phyloP scores from a whole-genome alignment of 2,329 filamentous ascomycete genomes.

The Talaromyces albobiverticillius region DNA sequence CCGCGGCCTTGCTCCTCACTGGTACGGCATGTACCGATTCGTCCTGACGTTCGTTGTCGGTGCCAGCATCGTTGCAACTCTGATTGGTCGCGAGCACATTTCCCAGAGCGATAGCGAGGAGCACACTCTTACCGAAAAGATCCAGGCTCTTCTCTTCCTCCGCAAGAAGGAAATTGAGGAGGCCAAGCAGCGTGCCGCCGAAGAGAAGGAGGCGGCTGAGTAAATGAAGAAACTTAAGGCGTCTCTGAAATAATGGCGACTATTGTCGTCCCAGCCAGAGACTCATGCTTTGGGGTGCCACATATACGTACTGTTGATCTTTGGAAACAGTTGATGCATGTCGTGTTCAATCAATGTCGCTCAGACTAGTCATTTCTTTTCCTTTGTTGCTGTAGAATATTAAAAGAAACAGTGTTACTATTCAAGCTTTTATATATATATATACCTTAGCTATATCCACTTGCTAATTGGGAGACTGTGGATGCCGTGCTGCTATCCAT shows the following conservation, averaged over 20 bases:
- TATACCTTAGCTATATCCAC: too few species aligned
- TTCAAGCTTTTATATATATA: background rate
- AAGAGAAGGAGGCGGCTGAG: constrained; percentile 28
- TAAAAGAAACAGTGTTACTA: background rate
- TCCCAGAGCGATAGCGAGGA: constrained; percentile 35
- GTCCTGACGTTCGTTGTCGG: constrained; percentile 89
- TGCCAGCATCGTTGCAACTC: constrained; percentile 71
- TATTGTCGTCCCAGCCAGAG: background rate
- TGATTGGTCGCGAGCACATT: constrained; percentile 80
- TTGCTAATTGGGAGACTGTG: too few species aligned
- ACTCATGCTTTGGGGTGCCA: background rate
- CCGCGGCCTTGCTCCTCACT: constrained; percentile 74
- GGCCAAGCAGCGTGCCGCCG: constrained; percentile 35
- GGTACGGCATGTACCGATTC: constrained; percentile 90
- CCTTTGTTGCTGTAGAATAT: constrained; percentile 17
- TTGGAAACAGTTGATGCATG: constrained; percentile 1
- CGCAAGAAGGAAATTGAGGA: constrained; percentile 47
- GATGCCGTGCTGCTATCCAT: too few species aligned
- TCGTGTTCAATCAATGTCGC: constrained; percentile 3
- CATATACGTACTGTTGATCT: constrained; percentile 1
- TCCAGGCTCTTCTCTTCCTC: constrained; percentile 51
- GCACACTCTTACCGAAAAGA: constrained; percentile 46
- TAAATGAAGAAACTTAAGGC: constrained; percentile 1
- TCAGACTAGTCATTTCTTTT: constrained; percentile 14
- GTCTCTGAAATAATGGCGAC: background rate